phyloP scores from a whole-genome alignment of 164 flowering plant genomes.

The Vitis rupestris region DNA sequence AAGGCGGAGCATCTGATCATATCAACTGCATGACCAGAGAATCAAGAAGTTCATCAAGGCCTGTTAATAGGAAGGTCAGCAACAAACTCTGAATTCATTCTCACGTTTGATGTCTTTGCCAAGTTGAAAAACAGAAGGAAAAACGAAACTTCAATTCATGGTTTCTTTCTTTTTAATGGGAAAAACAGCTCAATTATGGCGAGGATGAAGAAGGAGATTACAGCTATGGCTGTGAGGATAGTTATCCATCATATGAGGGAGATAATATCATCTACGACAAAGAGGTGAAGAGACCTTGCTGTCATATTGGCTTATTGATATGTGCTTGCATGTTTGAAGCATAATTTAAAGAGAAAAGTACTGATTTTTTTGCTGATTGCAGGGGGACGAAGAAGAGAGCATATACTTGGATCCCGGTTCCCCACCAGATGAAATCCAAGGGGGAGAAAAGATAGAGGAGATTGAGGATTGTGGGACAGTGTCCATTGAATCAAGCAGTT shows the following conservation, averaged over 20 bases:
- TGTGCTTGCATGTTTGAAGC: too few relatives aligned
- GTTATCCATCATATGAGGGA: background rate
- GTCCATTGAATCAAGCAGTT: slow-evolving; percentile 27
- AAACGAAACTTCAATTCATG: too few relatives aligned
- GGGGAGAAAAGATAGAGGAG: slow-evolving; percentile 3
- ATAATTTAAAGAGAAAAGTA: too few relatives aligned
- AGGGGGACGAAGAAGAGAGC: slow-evolving; percentile 18
- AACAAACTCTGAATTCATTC: background rate
- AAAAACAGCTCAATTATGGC: slow-evolving; percentile 19
- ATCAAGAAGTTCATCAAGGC: background rate
- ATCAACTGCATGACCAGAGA: too few relatives aligned
- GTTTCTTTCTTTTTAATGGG: background rate
- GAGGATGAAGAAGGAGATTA: slow-evolving; percentile 9
- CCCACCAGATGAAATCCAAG: too few relatives aligned
- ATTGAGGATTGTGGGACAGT: background rate
- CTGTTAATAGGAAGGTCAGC: slow-evolving; percentile 19
- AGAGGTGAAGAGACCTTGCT: too few relatives aligned
- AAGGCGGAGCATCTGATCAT: too few relatives aligned
- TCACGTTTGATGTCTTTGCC: background rate
- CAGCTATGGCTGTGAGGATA: slow-evolving; percentile 1
- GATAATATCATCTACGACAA: background rate
- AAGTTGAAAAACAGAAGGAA: background rate
- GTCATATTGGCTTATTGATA: too few relatives aligned
- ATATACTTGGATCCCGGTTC: background rate
- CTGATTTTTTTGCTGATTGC: too few relatives aligned